Evolutionary conservation across 805 yeast species (phyloP), one percentile per base, ranked within the genome.

Genomic region (Yarrowia sp.): DNA sequence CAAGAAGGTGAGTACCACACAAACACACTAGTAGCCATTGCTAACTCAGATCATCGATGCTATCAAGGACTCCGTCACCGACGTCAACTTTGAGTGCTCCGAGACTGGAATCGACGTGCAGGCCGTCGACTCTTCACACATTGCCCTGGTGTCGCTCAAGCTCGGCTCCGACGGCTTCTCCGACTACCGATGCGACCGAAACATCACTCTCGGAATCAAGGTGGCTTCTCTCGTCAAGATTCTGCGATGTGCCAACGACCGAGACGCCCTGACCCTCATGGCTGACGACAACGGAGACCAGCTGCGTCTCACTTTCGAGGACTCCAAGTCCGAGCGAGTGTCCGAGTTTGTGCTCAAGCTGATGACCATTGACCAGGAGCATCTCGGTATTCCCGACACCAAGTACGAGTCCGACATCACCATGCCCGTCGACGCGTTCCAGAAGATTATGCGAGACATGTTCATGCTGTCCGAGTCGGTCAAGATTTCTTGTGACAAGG

Each of bases 71-170:
- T 88, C 96, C 74, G 97, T 95, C 68, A 90, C 90, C 73, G 83
- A 92, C 71, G 95, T 98, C 81, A 95, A 95, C 83, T 90, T 95
- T 82, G 95, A 92, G 80, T 95, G 98, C 80, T 86, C 96, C n/a
- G 95, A 90, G 76, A 84, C 86, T 68, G 99, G 99, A 70, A 88
- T 95, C 73, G 88, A 96, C 10, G 93, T 96, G 22, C 98, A 95
- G 81, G 98, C 99, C 32, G 95, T 95, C 70, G 99, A 95, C 78
- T 96, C 92, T 75, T 92, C 99, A 32, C 90, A 98, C 82, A 97
- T 95, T 66, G 84, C 92, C 68, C 83, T 95, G 69, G 97, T 93
- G 44, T 89, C 96, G 18, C 81, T 95, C 68, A 84, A 90, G 71
- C 88, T 95, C 70, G 96, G 96, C 66, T 85, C 87, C 68, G 92